Conservation (phyloP, 2,329 filamentous ascomycete genomes). For the Cylindrodendrum hubeiense region DNA sequence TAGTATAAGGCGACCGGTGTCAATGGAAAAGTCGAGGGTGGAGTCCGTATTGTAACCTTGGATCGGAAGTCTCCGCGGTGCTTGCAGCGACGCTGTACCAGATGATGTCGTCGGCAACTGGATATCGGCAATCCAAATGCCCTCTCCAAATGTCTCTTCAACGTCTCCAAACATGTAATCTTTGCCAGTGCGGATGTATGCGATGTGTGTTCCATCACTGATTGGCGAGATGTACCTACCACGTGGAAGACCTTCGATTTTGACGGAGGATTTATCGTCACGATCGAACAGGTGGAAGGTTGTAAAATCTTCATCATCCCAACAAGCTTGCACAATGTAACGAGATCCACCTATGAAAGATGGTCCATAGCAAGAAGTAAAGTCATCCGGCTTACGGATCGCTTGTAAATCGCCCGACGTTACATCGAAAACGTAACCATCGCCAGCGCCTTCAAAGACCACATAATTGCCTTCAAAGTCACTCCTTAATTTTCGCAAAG, state of each 20-base stretch:
- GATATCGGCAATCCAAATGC: neutral
- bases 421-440: neutral
- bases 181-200: neutral
- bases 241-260: neutral
- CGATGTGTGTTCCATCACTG: neutral
- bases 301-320: neutral
- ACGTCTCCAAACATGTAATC: slow-evolving; percentile 6
- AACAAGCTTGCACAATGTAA: slow-evolving; percentile 3
- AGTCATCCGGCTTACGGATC: neutral
- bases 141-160: slow-evolving; percentile 11
- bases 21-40: neutral
- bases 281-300: neutral
- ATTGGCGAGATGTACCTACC: neutral
- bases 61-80: too few species aligned
- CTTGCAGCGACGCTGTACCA: too few species aligned
- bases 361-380: neutral
- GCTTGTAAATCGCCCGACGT: neutral
- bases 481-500: neutral
- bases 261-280: neutral
- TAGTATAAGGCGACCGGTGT: too few species aligned
- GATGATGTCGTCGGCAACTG: too few species aligned
- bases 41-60: too few species aligned
- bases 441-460: neutral
- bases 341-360: neutral
- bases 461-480: neutral